Percentiles rank a stretch among this genome's conserved stretches.
phyloP scores from a whole-genome alignment of 164 flowering plant genomes.

The Protea cynaroides region DNA sequence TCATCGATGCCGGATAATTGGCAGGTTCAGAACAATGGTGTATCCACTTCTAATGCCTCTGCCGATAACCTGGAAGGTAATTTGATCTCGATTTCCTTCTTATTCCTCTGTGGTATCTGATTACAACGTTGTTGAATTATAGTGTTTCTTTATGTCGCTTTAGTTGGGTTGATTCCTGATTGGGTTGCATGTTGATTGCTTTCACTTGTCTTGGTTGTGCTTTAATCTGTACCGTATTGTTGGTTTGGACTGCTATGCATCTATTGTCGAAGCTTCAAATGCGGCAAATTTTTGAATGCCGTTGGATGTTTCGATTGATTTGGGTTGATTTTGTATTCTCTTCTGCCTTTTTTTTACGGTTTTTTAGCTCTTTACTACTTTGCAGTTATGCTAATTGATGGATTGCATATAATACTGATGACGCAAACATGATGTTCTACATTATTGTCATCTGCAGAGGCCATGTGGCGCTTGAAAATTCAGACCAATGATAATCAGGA shows the following conservation, averaged over 20 bases:
- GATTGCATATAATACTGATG: constrained; percentile 1
- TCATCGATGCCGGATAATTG: constrained; percentile 50
- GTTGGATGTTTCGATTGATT: neutral
- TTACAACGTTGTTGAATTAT: neutral
- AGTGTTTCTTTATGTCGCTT: neutral
- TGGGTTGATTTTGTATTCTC: neutral
- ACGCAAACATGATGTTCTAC: neutral
- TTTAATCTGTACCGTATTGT: neutral
- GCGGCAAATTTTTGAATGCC: neutral
- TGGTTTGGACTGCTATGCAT: neutral
- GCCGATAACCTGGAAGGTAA: constrained; percentile 42
- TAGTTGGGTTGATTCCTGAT: neutral
- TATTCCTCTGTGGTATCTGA: neutral
- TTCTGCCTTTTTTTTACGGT: neutral
- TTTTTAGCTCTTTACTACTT: neutral
- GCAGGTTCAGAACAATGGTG: constrained; percentile 35
- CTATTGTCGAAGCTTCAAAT: neutral
- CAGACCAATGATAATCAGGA: constrained; percentile 28
- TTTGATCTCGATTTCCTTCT: constrained; percentile 2
- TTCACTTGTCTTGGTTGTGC: neutral
- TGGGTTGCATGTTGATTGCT: neutral
- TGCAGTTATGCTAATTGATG: neutral
- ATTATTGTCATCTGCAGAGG: constrained; percentile 29
- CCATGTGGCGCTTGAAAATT: constrained; percentile 37
- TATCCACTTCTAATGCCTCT: constrained; percentile 27